Base-by-base conservation (phyloP, 2,329 filamentous ascomycete species). In the Alternaria atra region DNA sequence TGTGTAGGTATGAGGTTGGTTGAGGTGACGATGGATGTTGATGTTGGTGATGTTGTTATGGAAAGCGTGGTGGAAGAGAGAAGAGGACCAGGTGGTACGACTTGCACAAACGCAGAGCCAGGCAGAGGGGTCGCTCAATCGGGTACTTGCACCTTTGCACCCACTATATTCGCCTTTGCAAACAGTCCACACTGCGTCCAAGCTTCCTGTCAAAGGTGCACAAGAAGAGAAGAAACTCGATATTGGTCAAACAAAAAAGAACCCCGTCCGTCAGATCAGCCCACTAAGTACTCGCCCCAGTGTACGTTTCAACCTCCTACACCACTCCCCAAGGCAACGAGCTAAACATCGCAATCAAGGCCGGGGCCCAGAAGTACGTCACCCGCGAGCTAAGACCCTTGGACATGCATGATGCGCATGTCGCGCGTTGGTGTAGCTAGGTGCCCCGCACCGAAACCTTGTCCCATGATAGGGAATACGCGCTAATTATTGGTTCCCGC, bases 361-460 rank as follows among this genome's bases (percentile, higher is more conserved):
- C 20, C 39, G 23, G 17, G 40, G 37, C 52, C 52, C 52, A 46
- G 29, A 55, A 34, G 52, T 55, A 55, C 52, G 52, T 55, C 52
- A 55, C 52, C 34, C 32, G 52, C 48, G 48, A 34, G 52, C 52
- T 30, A 55, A 54, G 46, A 37, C 32, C 30, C 32, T 35, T 48
- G 46, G 15, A 27, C 32, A 35, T 50, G 46, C 46, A 50, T 50
- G 46, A 50, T 50, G 46, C 30, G 32, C 46, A 50, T 50, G 46
- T 50, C 46, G 46, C 46, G 46, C 46, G 5, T 37, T 50, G 51
- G 30, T 29, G 9, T 40, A 17, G 17, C 39, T 9, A 39, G 37
- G n/a, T 55, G 57, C 53, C 53, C 53, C 58, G 58, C 58, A 42
- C 61, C 27, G 20, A 47, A 58, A 61, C 53, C 61, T 44, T 58